A percentile compares a stretch with the other conserved stretches of the same genome.
phyloP scores from a whole-genome alignment of 257 asterid species.

The Knoxia roxburghii region DNA sequence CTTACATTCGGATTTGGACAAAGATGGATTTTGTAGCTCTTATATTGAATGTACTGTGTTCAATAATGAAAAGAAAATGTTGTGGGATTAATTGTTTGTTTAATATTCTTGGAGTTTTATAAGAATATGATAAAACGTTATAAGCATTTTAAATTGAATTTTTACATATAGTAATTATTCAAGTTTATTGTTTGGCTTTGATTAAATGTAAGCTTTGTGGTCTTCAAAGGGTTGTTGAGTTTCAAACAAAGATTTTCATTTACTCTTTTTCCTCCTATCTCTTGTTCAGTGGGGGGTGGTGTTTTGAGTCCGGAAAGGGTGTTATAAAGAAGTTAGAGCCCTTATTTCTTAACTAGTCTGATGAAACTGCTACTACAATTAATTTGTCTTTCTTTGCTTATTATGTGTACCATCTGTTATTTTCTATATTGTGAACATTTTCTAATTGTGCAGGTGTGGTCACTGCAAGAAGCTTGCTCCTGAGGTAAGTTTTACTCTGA shows the following conservation, averaged over 20 bases:
- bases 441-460: conserved; percentile 71
- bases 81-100: not conserved
- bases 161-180: too few species aligned
- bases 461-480: conserved; percentile 91
- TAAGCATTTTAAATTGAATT: not conserved
- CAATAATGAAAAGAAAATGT: not conserved
- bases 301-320: not conserved
- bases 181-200: not conserved
- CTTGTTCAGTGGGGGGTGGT: not conserved
- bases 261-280: too few species aligned
- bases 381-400: not conserved
- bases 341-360: not conserved
- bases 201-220: not conserved
- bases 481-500: conserved; percentile 44
- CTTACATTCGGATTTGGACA: not conserved
- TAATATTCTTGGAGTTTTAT: not conserved
- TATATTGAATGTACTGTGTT: not conserved
- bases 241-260: too few species aligned
- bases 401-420: not conserved
- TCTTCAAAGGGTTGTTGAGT: too few species aligned
- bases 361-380: not conserved
- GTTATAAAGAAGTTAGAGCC: not conserved
- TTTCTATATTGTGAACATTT: not conserved
- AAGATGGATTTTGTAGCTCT: not conserved
- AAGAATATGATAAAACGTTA: not conserved